Base-by-base conservation (phyloP, 2,329 filamentous ascomycete species). In the Dactylonectria macrodidyma region DNA sequence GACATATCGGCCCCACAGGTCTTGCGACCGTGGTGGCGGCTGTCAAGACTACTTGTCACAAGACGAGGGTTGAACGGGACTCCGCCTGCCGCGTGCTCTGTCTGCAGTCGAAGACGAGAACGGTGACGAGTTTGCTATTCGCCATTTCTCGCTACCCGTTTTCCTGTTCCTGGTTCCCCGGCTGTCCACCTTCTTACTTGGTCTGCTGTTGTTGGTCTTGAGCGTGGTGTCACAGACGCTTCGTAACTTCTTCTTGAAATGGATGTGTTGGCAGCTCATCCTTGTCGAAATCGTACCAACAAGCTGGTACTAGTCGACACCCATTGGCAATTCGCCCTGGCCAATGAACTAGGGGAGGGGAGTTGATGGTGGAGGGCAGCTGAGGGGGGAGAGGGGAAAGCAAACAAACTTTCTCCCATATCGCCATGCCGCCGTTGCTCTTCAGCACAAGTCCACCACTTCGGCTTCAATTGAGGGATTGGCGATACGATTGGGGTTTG, bases 1-100 rank as follows among this genome's bases (percentile, higher is more conserved):
- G 56, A 67, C 48, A 54, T 47, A 33, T 44, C 12, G 12, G 60
- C 46, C 60, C 48, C 66, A 30, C 26, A 30, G 26, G 26, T 57
- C 52, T 62, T 67, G 48, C 50, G 55, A 63, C 41, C 59, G 22
- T 46, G 56, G 59, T 66, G 62, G 63, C 67, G 67, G 66, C 54
- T 61, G 64, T 62, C 59, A 69, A 62, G 64, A 66, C 30, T 57
- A 46, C 51, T 16, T 51, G 44, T 36, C 56, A 38, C 12, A 46
- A 36, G 57, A 55, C 24, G 33, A 33, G 50, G 58, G 46, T n/a
- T 58, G 47, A 36, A 12, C 44, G 22, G 57, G 33, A 22, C 41
- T 56, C 56, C 62, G 56, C 56, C 44, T 55, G 38, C 56, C 55
- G 48, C 41, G 57, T 36, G 33, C 34, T 22, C 36, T 36, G 41